Evolutionary conservation across 2,329 filamentous ascomycete genomes (phyloP), one percentile per base, ranked within the genome.

Genomic region (Hypoxylon sp.): DNA sequence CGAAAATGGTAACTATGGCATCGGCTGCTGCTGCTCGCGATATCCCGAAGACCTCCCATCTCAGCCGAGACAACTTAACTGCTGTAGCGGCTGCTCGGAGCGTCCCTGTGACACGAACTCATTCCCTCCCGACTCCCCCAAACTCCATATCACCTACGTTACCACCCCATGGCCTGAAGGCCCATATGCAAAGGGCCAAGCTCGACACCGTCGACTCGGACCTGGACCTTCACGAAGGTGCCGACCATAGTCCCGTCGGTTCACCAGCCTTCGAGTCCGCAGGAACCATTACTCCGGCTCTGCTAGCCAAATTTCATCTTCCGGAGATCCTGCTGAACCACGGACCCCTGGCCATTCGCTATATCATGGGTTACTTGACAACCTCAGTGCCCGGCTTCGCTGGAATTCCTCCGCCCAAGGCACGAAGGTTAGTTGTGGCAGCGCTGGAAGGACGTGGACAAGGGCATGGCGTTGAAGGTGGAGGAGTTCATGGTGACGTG

Each of bases 331-430:
- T 99, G 77, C 86, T 98, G 69, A 90, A 91, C 78, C 92, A 98
- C 77, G 96, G 95, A 24, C 94, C 96, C 54, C 83, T 97, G 80
- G 94, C 96, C 57, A 98, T 99, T 80, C 92, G 95, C 75, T 92
- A 98, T 81, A 91, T 99, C 78, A 97, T 97, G 88, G 93, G 93
- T 72, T 95, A 97, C 81, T 86, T 99, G 76, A 97, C 94, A 39
- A 94, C 94, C 53, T 93, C 93, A 13, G 93, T 99, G 10, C 95
- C 96, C 27, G 96, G 95, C 68, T 98, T 97, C 79, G 93, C 93
- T 42, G 89, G 91, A 59, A 96, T 98, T 61, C 91, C 93, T 27
- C 93, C 93, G 60, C 91, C 93, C 65, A 97, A 97, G 84, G 94
- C 96, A 48, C 89, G 96, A 75, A 89, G 95, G 79, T 84, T 98